Percentiles rank a stretch among this genome's conserved stretches.
These are phyloP conservation scores for Filosporella fistucella DNA, from an alignment of 495 filamentous ascomycete genomes.

Conservation along the genomic window DNA sequence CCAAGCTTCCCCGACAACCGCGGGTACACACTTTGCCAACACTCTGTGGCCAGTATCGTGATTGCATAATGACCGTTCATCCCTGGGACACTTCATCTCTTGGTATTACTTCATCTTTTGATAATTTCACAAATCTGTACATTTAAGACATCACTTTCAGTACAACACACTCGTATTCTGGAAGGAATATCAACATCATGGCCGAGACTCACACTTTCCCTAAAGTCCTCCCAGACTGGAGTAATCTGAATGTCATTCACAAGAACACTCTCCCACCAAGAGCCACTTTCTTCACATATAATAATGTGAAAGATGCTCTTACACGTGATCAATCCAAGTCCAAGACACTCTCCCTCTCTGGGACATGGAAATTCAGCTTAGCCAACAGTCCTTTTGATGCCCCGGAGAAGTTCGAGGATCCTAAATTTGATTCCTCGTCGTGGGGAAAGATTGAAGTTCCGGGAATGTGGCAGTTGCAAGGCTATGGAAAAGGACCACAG, in stretches of 20 bases:
- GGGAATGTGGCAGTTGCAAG: constrained; percentile 68
- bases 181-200: constrained; percentile 3
- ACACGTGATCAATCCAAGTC: constrained; percentile 23
- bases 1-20: too few relatives aligned
- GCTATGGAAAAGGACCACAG: constrained; percentile 43
- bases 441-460: constrained; percentile 61
- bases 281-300: constrained; percentile 51
- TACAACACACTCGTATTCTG: too few relatives aligned
- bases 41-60: too few relatives aligned
- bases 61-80: too few relatives aligned
- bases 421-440: constrained; percentile 11
- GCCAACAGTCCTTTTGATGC: constrained; percentile 21
- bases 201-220: constrained; percentile 19
- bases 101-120: too few relatives aligned
- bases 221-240: constrained; percentile 41
- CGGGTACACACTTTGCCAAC: too few relatives aligned
- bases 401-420: constrained; percentile 10
- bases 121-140: too few relatives aligned
- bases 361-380: constrained; percentile 51
- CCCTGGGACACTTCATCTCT: too few relatives aligned
- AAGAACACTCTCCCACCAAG: constrained; percentile 60
- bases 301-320: constrained; percentile 28
- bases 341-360: constrained; percentile 40
- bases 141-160: too few relatives aligned
- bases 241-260: constrained; percentile 56